A percentile compares a stretch with the other conserved stretches of the same genome.
These are phyloP conservation scores for Aquilaria agallochum DNA, from an alignment of 441 rosid genomes.

Conservation along the genomic window DNA sequence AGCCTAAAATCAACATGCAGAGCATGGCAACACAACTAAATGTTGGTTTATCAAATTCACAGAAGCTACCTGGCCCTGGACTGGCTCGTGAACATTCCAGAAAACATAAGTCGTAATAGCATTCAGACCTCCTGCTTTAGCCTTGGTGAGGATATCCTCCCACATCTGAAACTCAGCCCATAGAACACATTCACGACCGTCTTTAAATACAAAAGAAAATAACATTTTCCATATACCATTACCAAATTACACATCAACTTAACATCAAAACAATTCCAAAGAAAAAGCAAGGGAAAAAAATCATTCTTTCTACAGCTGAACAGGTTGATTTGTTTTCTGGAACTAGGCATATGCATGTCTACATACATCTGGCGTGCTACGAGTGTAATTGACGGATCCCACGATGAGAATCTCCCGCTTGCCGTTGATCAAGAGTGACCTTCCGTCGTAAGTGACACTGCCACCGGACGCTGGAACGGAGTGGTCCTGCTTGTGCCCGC, in stretches of 20 bases:
- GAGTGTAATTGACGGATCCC: constrained; percentile 90
- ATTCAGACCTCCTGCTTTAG: constrained; percentile 74
- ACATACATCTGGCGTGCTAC: constrained; percentile 82
- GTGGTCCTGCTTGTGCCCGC: no score
- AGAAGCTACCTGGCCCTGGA: constrained; percentile 48
- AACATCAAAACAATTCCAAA: not conserved
- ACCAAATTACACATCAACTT: no score
- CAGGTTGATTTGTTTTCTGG: no score
- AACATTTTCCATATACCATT: no score
- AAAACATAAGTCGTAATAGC: constrained; percentile 77
- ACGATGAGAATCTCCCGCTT: constrained; percentile 76
- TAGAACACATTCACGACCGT: no score
- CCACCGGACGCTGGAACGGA: no score
- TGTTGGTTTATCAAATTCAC: no score
- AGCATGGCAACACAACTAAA: no score
- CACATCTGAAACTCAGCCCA: constrained; percentile 48
- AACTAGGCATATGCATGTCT: no score
- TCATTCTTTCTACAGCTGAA: no score
- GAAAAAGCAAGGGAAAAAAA: not conserved
- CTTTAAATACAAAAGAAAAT: not conserved
- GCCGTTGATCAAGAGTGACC: constrained; percentile 77
- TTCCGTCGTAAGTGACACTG: constrained; percentile 62
- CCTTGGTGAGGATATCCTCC: constrained; percentile 52
- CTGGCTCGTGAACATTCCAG: constrained; percentile 87
- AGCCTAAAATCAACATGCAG: no score